phyloP scores from a whole-genome alignment of 306 rosid genomes.

The Dalbergia oliveri region DNA sequence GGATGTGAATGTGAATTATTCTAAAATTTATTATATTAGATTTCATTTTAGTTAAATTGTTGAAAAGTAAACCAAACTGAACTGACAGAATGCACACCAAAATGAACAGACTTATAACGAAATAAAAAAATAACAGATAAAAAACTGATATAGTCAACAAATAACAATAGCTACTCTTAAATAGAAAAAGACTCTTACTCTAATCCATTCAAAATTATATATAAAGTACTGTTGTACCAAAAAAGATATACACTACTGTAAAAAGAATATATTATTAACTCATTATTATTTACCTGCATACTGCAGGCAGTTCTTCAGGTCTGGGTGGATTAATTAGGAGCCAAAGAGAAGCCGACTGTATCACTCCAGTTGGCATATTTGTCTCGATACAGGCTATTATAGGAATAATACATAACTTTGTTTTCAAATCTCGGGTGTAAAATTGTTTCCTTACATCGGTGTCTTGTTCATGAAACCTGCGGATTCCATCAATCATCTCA shows the following conservation, averaged over 20 bases:
- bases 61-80: no score
- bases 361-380: conserved; percentile 71
- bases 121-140: no score
- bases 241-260: background rate
- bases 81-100: no score
- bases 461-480: conserved; percentile 60
- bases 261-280: background rate
- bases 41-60: no score
- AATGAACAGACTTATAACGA: no score
- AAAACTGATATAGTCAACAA: no score
- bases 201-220: no score
- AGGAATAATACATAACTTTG: conserved; percentile 44
- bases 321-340: conserved; percentile 50
- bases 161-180: no score
- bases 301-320: conserved; percentile 40
- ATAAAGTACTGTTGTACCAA: no score
- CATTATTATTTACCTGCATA: conserved; percentile 30
- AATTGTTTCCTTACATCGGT: conserved; percentile 45
- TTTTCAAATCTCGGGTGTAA: conserved; percentile 30
- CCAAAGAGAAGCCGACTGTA: conserved; percentile 40
- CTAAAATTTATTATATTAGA: no score
- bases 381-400: conserved; percentile 54
- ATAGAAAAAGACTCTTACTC: no score
- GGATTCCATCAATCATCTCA: conserved; percentile 50
- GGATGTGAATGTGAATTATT: no score